Conservation (phyloP, 768 basidiomycete genomes). For the Chiua virens region DNA sequence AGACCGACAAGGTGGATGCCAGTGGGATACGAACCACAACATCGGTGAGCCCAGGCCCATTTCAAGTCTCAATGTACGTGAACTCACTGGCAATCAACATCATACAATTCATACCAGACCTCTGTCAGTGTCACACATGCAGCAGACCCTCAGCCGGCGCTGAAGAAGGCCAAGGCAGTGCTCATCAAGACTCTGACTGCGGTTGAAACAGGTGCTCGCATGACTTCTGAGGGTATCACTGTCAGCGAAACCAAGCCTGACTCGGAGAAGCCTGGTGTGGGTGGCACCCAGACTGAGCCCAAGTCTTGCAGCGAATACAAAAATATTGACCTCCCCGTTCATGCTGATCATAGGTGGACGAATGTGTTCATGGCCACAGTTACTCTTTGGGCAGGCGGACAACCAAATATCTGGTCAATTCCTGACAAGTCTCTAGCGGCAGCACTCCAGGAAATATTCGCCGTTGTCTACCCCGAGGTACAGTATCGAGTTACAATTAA, state of each 20-base stretch:
- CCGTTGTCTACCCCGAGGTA: not conserved
- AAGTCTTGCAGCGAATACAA: not conserved
- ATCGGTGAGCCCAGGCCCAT: not conserved
- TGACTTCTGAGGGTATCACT: not conserved
- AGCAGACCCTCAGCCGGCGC: not conserved
- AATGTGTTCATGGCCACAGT: not conserved
- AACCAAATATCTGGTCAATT: slow-evolving; percentile 1
- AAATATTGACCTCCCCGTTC: not conserved
- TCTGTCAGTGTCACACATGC: not conserved
- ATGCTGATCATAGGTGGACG: not conserved
- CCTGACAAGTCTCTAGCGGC: not conserved
- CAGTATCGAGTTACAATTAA: not conserved
- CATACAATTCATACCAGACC: not conserved
- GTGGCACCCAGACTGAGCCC: too few relatives aligned
- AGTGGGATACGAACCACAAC: not conserved
- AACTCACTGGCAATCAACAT: not conserved
- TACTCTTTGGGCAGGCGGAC: slow-evolving; percentile 3
- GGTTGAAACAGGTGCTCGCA: not conserved
- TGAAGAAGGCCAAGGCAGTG: not conserved
- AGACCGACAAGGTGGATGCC: too few relatives aligned
- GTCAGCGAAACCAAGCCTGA: not conserved
- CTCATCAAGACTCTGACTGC: not conserved
- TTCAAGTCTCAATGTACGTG: too few relatives aligned
- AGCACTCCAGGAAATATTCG: slow-evolving; percentile 4
- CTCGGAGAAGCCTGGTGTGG: too few relatives aligned